Evolutionary conservation across 1,284 basidiomycete species (phyloP), one percentile per base, ranked within the genome.

Genomic region (Trichosporon sp.): DNA sequence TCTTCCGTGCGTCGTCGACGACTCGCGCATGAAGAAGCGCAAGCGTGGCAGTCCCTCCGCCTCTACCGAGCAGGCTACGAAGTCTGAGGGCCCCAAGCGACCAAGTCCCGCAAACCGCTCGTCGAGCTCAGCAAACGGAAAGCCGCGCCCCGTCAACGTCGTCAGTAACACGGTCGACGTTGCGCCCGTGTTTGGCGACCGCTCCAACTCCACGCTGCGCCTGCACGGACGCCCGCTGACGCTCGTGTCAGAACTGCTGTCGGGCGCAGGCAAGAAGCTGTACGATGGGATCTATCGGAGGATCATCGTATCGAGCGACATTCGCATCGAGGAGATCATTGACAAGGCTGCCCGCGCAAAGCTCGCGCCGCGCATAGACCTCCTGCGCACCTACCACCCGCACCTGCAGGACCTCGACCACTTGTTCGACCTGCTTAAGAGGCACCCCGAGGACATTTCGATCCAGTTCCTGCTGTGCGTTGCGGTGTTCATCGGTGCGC

Each of bases 1-100:
- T 6, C 68, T 82, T 8, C 81, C 81, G 2, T 83, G 81, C 67
- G 75, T 82, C 2, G 81, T 83, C 1, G 79, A 83, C 69, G 81
- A 83, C 68, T 72, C 70, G 32, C 69, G 73, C 31, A 71, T 75
- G 71, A 79, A 79, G 71, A 73, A 69, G 65, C 73, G 76, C 0
- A 77, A 76, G 75, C 59, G 59, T 43, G 46, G 59, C 21, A 21
- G 65, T 10, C 31, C 38, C 14, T 35, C 59, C 5, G 31, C 56
- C 12, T 12, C 56, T 3, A 21, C 14, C 14, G 31, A 14, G 5
- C 16, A 31, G 16, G 4, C 10, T 1, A 8, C 31, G 31, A 63
- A 35, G 31, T n/a, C 59, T 8, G 59, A 19, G 19, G 16, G n/a
- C 19, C 12, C 48, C 12, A 54, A 54, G 51, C 51, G 51, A 16